A percentile compares a stretch with the other conserved stretches of the same genome.
These are phyloP conservation scores for Apiospora hydei DNA, from an alignment of 2,329 filamentous ascomycete genomes.

Conservation along the genomic window DNA sequence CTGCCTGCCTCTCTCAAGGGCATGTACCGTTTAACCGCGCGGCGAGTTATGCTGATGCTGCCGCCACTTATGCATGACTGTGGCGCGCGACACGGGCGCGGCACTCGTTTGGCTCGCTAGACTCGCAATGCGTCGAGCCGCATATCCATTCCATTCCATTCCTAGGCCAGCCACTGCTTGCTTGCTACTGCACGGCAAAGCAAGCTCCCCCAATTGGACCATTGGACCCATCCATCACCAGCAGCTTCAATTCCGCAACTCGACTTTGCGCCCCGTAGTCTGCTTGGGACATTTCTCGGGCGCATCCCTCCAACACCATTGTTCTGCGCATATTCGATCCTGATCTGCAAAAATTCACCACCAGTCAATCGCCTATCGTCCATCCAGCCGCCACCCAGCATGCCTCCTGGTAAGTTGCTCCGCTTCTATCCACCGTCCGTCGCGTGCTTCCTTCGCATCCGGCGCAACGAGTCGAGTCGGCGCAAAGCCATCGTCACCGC, in stretches of 20 bases:
- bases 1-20: too few species aligned
- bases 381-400: constrained; percentile 25
- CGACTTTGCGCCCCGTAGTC: background rate
- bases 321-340: background rate
- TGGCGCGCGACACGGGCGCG: background rate
- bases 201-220: background rate
- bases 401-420: constrained; percentile 36
- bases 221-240: background rate
- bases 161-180: background rate
- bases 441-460: background rate
- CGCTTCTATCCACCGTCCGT: background rate
- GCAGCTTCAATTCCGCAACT: background rate
- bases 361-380: background rate
- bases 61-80: background rate
- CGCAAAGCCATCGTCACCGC: background rate
- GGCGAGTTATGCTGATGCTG: background rate
- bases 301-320: constrained; percentile 4
- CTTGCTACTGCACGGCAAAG: background rate
- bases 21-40: background rate
- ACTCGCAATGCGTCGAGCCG: background rate
- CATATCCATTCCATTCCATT: background rate
- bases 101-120: background rate
- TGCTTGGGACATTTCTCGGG: background rate
- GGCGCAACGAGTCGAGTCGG: background rate
- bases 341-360: background rate